Conservation (phyloP, 2,329 filamentous ascomycete species). For the Phialocephala subalpina region DNA sequence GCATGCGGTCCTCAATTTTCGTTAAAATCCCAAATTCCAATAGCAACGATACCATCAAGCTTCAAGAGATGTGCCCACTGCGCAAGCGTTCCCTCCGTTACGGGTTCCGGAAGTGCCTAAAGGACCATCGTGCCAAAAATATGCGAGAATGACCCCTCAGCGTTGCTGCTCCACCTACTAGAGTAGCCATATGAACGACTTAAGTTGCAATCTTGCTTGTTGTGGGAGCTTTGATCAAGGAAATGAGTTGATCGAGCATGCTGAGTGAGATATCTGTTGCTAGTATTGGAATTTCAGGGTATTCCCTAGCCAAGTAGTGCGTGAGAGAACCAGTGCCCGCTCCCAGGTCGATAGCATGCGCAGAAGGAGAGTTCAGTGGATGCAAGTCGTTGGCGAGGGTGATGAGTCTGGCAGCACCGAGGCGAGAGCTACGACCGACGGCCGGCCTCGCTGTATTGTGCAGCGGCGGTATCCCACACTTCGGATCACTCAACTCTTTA, state of each 20-base stretch:
- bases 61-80: not conserved
- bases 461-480: not conserved
- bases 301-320: not conserved
- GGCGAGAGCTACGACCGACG: not conserved
- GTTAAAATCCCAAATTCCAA: not conserved
- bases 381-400: not conserved
- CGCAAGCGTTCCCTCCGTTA: not conserved
- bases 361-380: not conserved
- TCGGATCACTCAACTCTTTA: not conserved
- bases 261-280: not conserved
- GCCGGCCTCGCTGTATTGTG: not conserved
- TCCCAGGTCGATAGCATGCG: not conserved
- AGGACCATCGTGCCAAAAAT: not conserved
- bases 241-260: constrained; percentile 1
- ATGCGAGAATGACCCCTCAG: not conserved
- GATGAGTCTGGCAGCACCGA: not conserved
- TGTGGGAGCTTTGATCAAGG: not conserved
- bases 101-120: not conserved
- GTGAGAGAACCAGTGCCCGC: not conserved
- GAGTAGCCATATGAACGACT: not conserved
- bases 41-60: not conserved
- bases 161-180: not conserved
- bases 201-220: not conserved
- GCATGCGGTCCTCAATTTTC: constrained; percentile 1
- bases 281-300: not conserved